A percentile compares a stretch with the other conserved stretches of the same genome.
These are phyloP conservation scores for Bretschneidera sinensis DNA, from an alignment of 345 rosid species.

Conservation along the genomic window DNA sequence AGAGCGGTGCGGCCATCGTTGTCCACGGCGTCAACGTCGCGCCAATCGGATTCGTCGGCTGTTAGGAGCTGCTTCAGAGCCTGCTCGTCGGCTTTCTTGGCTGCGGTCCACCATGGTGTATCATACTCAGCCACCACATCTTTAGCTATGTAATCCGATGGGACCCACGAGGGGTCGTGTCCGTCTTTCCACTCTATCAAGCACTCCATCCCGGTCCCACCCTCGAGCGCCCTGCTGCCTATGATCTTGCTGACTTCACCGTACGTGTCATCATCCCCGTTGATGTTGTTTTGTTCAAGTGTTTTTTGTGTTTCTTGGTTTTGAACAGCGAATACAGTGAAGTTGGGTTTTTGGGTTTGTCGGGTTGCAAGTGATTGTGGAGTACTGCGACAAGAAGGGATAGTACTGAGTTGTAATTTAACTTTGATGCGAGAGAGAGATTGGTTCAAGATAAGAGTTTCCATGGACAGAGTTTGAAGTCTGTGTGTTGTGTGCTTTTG, in stretches of 20 bases:
- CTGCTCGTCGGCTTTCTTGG: constrained; percentile 73
- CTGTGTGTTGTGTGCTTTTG: background rate
- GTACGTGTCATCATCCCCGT: constrained; percentile 57
- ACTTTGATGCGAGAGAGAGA: constrained; percentile 42
- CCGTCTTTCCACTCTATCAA: constrained; percentile 90
- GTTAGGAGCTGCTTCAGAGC: constrained; percentile 43
- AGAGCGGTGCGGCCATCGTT: constrained; percentile 78
- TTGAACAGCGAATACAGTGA: constrained; percentile 36
- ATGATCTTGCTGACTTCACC: constrained; percentile 79
- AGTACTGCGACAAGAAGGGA: constrained; percentile 18
- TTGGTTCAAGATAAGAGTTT: constrained; percentile 40
- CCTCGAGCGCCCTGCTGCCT: constrained; percentile 56
- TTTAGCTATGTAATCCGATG: constrained; percentile 58
- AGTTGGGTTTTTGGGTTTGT: constrained; percentile 10
- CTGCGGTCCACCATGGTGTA: constrained; percentile 92
- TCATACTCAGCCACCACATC: constrained; percentile 90
- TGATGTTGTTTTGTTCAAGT: constrained; percentile 5
- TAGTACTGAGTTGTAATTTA: constrained; percentile 12
- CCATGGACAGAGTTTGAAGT: constrained; percentile 28
- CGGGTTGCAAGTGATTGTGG: constrained; percentile 15
- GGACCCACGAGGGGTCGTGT: constrained; percentile 81
- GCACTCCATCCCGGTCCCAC: constrained; percentile 67
- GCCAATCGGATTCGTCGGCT: constrained; percentile 41
- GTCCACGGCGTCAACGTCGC: constrained; percentile 77
- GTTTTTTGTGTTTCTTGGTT: constrained; percentile 41